Evolutionary conservation across 306 rosid species (phyloP), one percentile per base, ranked within the genome.

Genomic region (Cercis canadensis): DNA sequence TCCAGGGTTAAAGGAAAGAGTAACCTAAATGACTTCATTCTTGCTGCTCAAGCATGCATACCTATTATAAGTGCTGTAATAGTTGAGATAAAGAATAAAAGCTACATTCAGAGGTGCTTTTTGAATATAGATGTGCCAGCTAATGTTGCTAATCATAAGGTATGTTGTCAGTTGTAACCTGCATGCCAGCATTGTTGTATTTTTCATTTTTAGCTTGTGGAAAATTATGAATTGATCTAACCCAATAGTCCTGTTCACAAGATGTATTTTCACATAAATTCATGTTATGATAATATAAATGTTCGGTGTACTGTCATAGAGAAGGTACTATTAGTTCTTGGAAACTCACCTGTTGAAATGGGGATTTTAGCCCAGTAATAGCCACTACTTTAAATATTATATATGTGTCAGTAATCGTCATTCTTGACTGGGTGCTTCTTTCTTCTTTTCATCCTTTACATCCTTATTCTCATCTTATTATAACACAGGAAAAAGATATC

Each of bases 121-220:
- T 59, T 89, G 74, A 89, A 89, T 67, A 54, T 87, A 21, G 90
- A 89, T 85, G 76, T 87, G 50, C 97, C 97, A 9, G 60, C 77
- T 46, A 36, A 83, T 76, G 88, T 87, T 70, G 83, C 84, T 32
- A 78, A 72, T 69, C 92, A 90, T 78, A 91, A 82, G 92, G 97
- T 94, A 82, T 39, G 21, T 31, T 59, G 11, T n/a, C n/a, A n/a
- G n/a, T 13, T 41, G 29, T 24, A 44, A 14, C 55, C 34, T 8
- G 3, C 5, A 14, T 45, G 50, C 16, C 39, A 54, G 21, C 15
- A 31, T 12, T 29, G 46, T 67, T 72, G 54, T 56, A 56, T 72
- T 77, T 58, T 63, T 52, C 34, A 8, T 58, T 33, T 59, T 58
- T 60, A 19, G 45, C 60, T 18, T 80, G 34, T 43, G 71, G n/a